Percentiles rank a stretch among this genome's conserved stretches.
Evolutionary conservation across 2,329 filamentous ascomycete genomes (phyloP).

Genomic region (Sordariomycetes sp.): DNA sequence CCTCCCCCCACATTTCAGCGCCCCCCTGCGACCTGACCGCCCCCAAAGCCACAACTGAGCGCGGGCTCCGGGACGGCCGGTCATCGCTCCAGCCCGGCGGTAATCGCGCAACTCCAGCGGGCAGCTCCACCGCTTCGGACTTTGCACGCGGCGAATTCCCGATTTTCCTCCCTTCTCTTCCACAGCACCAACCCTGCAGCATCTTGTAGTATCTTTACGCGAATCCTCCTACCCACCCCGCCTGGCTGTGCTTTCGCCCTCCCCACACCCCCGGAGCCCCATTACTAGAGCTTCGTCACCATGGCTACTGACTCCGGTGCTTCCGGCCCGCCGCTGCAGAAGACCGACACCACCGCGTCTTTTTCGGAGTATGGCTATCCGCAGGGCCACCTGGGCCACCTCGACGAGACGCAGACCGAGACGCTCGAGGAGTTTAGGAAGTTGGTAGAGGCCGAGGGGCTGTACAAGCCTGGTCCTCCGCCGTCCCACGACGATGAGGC

Average conservation of each 20-base stretch:
- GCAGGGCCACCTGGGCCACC: slow-evolving; percentile 68
- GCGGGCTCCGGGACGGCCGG: no score
- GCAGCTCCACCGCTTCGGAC: neutral
- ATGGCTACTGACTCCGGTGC: slow-evolving; percentile 5
- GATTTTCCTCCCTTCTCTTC: neutral
- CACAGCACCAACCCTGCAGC: neutral
- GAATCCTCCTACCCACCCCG: neutral
- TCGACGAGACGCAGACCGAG: slow-evolving; percentile 56
- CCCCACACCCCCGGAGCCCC: neutral
- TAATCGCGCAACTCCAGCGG: neutral
- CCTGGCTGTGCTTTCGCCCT: neutral
- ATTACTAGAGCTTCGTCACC: neutral
- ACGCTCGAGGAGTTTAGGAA: slow-evolving; percentile 64
- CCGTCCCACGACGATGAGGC: slow-evolving; percentile 64
- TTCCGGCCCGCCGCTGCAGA: neutral
- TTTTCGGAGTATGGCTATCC: slow-evolving; percentile 46
- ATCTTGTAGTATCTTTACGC: neutral
- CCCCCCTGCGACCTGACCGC: no score
- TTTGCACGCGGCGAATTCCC: neutral
- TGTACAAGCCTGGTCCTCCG: slow-evolving; percentile 46
- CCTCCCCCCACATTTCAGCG: no score
- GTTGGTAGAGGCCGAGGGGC: slow-evolving; percentile 51
- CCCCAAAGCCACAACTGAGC: no score
- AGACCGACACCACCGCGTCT: slow-evolving; percentile 10
- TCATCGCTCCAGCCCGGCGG: neutral